A percentile compares a stretch with the other conserved stretches of the same genome.
Conservation (phyloP, 192 early-diverging fungal genomes). For the Coemansia sp. region DNA sequence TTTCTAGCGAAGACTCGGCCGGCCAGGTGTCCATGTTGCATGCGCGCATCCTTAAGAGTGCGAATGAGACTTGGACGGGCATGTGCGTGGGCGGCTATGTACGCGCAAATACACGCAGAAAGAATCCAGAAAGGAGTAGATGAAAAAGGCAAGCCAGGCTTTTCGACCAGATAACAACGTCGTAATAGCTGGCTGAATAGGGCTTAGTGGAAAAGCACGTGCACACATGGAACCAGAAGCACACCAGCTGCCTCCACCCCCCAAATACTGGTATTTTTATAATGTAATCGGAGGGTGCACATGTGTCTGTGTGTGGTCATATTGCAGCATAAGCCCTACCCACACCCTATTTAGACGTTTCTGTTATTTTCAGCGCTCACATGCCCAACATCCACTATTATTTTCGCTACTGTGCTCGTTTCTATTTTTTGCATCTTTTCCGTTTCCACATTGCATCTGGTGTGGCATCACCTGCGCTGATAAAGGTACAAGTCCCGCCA, state of each 20-base stretch:
- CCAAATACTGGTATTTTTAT: not conserved
- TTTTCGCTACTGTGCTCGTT: not conserved
- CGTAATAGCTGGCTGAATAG: not conserved
- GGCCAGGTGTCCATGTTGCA: not conserved
- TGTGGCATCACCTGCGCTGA: not conserved
- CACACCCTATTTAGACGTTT: not conserved
- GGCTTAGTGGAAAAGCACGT: not conserved
- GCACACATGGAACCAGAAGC: slow-evolving; percentile 2
- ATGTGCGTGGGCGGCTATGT: too few relatives aligned
- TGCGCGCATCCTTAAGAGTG: not conserved
- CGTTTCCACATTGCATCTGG: not conserved
- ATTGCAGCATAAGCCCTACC: not conserved
- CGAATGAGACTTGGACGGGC: not conserved
- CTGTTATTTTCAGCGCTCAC: not conserved
- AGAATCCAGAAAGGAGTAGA: not conserved
- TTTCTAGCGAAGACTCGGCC: not conserved
- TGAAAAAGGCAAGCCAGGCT: not conserved
- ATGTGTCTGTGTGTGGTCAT: not conserved
- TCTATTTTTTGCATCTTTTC: not conserved
- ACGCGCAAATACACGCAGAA: not conserved
- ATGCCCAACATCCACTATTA: not conserved
- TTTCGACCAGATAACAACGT: not conserved
- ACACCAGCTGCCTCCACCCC: not conserved
- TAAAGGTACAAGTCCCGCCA: not conserved
- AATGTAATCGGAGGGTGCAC: not conserved